Percentiles rank a stretch among this genome's conserved stretches.
phyloP scores from a whole-genome alignment of 768 basidiomycete species.

The Amyloporia xantha region DNA sequence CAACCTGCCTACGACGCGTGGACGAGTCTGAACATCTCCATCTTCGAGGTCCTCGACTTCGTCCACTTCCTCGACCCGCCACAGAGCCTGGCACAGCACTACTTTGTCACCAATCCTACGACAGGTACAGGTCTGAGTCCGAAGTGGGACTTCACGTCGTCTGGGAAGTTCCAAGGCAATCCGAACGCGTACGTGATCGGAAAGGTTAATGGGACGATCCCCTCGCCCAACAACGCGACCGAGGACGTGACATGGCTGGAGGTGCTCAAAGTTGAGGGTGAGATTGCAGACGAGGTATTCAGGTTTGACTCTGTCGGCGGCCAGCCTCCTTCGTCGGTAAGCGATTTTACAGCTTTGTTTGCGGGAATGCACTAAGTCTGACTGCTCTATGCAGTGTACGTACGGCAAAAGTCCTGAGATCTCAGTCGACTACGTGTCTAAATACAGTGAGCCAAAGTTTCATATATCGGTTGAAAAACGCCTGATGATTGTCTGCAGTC shows the following conservation, averaged over 20 bases:
- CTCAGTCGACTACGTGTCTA: conserved; percentile 20
- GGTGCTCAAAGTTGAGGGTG: conserved; percentile 21
- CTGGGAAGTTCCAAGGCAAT: conserved; percentile 12
- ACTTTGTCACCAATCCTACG: conserved; percentile 28
- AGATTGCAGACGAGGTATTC: conserved; percentile 23
- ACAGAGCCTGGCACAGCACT: conserved; percentile 28
- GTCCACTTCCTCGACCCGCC: conserved; percentile 16
- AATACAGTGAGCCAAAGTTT: conserved; percentile 14
- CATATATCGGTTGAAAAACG: not conserved
- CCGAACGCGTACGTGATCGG: conserved; percentile 22
- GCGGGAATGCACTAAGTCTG: not conserved
- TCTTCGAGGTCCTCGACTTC: conserved; percentile 13
- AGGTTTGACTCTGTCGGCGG: conserved; percentile 26
- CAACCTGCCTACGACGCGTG: conserved; percentile 11
- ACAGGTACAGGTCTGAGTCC: conserved; percentile 25
- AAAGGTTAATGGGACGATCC: conserved; percentile 19
- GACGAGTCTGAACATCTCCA: conserved; percentile 4
- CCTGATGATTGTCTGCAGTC: conserved; percentile 3
- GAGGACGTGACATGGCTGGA: conserved; percentile 33
- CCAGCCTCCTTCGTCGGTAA: conserved; percentile 26
- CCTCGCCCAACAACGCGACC: conserved; percentile 20
- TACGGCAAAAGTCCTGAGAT: conserved; percentile 18
- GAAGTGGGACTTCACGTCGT: conserved; percentile 28
- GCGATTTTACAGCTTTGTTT: conserved; percentile 1
- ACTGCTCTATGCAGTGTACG: conserved; percentile 11